Base-by-base conservation (phyloP, 148 eudicot genomes). In the Cornus controversa region DNA sequence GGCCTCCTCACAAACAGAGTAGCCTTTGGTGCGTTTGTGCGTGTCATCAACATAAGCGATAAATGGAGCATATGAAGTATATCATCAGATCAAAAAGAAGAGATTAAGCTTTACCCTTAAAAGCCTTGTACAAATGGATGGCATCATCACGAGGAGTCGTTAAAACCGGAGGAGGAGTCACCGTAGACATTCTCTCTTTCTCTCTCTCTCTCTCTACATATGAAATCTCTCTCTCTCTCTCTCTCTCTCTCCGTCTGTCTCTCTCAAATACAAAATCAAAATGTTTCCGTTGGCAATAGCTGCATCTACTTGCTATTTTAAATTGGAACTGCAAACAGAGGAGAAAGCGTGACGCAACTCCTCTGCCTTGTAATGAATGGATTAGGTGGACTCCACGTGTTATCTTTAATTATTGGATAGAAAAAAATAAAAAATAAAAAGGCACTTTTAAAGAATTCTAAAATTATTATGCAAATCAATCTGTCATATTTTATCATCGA, bases 101-200 rank as follows among this genome's bases (percentile, higher is more conserved):
- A n/a, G n/a, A n/a, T n/a, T n/a, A n/a, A 62, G 2, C 4, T 50
- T 16, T 40, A 87, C 93, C 93, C 74, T 87, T 90, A 77, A 87
- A 90, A 70, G 93, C 91, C 29, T 73, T 83, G 84, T 82, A 36
- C 69, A 91, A 83, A 0, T 57, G 71, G 2, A 75, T 36, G 40
- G 86, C 92, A 75, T 91, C 92, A 8, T 87, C 86, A 11, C 84
- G 84, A 66, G 92, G 87, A 9, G 88, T 82, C 24, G 84, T 78
- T 10, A 80, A 75, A 53, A 67, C 68, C 27, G 86, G 84, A 67
- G 88, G 88, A 73, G 83, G 50, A 60, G 64, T 86, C 75, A 85
- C 27, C 9, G 87, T 87, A 22, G 89, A 67, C 89, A 88, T 88
- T 9, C n/a, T n/a, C n/a, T n/a, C n/a, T 71, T 66, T 80, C 66